A percentile compares a stretch with the other conserved stretches of the same genome.
Evolutionary conservation across 345 rosid species (phyloP).

Genomic region (Pugionium cornutum): DNA sequence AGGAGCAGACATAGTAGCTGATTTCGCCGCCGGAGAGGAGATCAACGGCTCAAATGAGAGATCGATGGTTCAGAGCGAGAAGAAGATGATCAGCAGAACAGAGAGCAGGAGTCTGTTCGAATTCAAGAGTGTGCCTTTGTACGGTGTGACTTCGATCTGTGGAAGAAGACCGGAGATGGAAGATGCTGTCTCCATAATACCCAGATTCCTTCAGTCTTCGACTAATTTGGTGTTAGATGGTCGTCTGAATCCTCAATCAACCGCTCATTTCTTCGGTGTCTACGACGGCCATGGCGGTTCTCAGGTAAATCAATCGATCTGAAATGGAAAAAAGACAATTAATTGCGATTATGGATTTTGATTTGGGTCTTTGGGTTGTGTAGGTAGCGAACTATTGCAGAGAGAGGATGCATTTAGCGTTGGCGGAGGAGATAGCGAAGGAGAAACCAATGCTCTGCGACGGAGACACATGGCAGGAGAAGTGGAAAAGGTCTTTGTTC

Average conservation of each 20-base stretch:
- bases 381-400: constrained; percentile 72
- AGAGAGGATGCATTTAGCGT: constrained; percentile 60
- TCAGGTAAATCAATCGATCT: constrained; percentile 47
- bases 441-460: constrained; percentile 42
- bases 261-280: constrained; percentile 69
- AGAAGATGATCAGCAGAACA: constrained; percentile 45
- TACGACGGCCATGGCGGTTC: constrained; percentile 86
- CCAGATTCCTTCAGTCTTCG: constrained; percentile 51
- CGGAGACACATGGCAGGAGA: constrained; percentile 59
- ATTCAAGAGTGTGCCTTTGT: constrained; percentile 47
- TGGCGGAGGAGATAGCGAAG: constrained; percentile 60
- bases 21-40: constrained; percentile 38
- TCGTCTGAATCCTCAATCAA: constrained; percentile 35
- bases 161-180: constrained; percentile 87
- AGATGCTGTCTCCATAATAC: constrained; percentile 63
- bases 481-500: constrained; percentile 58
- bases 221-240: constrained; percentile 35
- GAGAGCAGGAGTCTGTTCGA: constrained; percentile 49
- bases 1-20: constrained; percentile 36
- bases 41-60: constrained; percentile 33
- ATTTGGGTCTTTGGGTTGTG: constrained; percentile 12
- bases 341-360: neutral
- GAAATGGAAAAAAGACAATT: too few relatives aligned
- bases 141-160: constrained; percentile 66
- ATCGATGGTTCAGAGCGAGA: constrained; percentile 26